Conservation (phyloP, 495 filamentous ascomycete genomes). For the Mycothermus thermophilus region DNA sequence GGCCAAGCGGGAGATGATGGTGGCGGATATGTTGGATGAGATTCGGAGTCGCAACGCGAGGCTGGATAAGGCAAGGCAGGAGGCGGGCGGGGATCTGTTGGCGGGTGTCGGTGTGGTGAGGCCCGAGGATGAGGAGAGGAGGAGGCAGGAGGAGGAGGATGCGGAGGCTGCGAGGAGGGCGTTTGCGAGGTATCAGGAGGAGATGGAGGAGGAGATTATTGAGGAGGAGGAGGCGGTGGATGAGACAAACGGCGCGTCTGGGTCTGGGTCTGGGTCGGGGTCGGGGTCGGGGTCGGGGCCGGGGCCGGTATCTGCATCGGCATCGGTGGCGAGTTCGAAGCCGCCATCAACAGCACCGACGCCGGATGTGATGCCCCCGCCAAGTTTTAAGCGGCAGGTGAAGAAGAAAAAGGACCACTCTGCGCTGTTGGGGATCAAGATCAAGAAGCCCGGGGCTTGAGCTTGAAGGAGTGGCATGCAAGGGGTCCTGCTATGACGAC, state of each 20-base stretch:
- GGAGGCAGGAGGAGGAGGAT: slow-evolving; percentile 63
- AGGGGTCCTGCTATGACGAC: not conserved
- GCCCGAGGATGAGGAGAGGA: slow-evolving; percentile 39
- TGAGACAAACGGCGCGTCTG: slow-evolving; percentile 2
- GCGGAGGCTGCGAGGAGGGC: slow-evolving; percentile 71
- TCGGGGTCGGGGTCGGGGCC: slow-evolving; percentile 16
- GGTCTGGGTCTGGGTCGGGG: slow-evolving; percentile 5
- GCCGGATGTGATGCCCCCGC: slow-evolving; percentile 33
- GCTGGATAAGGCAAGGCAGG: slow-evolving; percentile 57
- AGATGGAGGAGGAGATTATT: slow-evolving; percentile 36
- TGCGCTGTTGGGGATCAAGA: slow-evolving; percentile 76
- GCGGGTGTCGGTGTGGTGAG: slow-evolving; percentile 26
- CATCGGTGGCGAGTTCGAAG: slow-evolving; percentile 13
- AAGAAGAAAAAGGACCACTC: slow-evolving; percentile 73
- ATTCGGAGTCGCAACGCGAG: slow-evolving; percentile 84
- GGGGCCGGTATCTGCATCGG: slow-evolving; percentile 10
- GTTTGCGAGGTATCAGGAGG: slow-evolving; percentile 45
- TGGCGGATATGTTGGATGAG: slow-evolving; percentile 92
- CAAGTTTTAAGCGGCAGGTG: slow-evolving; percentile 60
- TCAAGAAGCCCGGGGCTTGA: slow-evolving; percentile 48
- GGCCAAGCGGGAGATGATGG: slow-evolving; percentile 92
- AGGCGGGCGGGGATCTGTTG: slow-evolving; percentile 32
- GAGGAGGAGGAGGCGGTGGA: slow-evolving; percentile 21
- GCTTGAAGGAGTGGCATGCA: not conserved
- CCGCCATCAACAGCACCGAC: slow-evolving; percentile 8